phyloP scores from a whole-genome alignment of 148 eudicot species.

The Hydrangea macrophylla region DNA sequence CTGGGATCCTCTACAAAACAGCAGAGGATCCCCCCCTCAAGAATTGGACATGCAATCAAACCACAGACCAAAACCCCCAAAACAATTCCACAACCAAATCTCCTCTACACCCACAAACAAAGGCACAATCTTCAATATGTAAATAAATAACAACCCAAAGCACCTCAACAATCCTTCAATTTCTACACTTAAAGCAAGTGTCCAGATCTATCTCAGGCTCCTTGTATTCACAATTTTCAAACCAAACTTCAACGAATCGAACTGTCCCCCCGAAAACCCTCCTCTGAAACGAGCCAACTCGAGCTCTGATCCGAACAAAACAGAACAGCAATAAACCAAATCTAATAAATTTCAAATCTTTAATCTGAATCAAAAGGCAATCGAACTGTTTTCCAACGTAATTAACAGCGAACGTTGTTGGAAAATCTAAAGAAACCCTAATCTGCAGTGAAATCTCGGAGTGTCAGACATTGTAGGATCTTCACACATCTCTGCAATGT shows the following conservation, averaged over 20 bases:
- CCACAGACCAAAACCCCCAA: slow-evolving; percentile 17
- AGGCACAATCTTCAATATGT: slow-evolving; percentile 1
- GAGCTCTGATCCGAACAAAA: slow-evolving; percentile 16
- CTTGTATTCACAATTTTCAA: slow-evolving; percentile 10
- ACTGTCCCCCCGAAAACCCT: slow-evolving; percentile 1
- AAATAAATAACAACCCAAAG: background rate
- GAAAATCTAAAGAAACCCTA: background rate
- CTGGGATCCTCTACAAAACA: slow-evolving; percentile 37
- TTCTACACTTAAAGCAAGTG: slow-evolving; percentile 1
- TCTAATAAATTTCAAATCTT: slow-evolving; percentile 14
- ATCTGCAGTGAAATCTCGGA: slow-evolving; percentile 5
- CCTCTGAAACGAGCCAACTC: background rate
- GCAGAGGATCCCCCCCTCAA: slow-evolving; percentile 43
- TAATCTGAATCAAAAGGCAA: background rate
- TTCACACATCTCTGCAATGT: slow-evolving; percentile 17
- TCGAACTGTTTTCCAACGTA: background rate
- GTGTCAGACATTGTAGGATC: slow-evolving; percentile 34
- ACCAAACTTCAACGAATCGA: background rate
- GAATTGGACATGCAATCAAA: slow-evolving; percentile 19
- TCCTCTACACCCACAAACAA: slow-evolving; percentile 1
- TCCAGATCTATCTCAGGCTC: background rate
- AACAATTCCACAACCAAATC: slow-evolving; percentile 9
- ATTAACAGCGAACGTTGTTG: background rate
- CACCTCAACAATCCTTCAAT: background rate
- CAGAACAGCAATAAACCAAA: slow-evolving; percentile 1